phyloP scores from a whole-genome alignment of 176 grass and related monocot genomes.

The Poa annua region DNA sequence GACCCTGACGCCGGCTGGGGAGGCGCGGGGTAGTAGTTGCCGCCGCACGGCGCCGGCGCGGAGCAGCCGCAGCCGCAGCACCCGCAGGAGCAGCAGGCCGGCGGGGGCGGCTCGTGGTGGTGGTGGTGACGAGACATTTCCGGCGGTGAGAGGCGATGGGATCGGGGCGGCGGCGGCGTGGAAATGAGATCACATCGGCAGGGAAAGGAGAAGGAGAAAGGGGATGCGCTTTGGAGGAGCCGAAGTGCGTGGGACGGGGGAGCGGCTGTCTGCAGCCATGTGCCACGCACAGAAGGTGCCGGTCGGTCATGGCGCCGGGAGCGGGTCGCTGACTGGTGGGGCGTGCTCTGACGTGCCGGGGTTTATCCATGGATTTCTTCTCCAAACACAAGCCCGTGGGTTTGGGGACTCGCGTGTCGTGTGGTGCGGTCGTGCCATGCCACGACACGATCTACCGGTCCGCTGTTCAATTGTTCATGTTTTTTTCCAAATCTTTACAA shows the following conservation, averaged over 20 bases:
- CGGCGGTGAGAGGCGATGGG: background rate
- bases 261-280: background rate
- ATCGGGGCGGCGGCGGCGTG: constrained; percentile 30
- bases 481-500: too few species aligned
- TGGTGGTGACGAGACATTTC: constrained; percentile 40
- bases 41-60: constrained; percentile 8
- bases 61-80: constrained; percentile 24
- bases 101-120: constrained; percentile 40
- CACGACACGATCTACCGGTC: background rate
- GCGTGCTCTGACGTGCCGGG: background rate
- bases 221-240: constrained; percentile 31
- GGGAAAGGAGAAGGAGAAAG: constrained; percentile 4
- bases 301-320: constrained; percentile 10
- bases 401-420: background rate
- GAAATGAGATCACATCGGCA: constrained; percentile 10
- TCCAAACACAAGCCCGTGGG: background rate
- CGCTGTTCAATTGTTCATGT: too few species aligned
- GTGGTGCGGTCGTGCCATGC: background rate
- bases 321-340: constrained; percentile 34
- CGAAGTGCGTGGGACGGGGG: background rate
- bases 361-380: constrained; percentile 15
- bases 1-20: constrained; percentile 35
- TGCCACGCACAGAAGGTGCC: background rate
- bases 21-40: constrained; percentile 20
- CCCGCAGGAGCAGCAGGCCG: constrained; percentile 42